phyloP scores from a whole-genome alignment of 1,284 basidiomycete genomes.

The Blastosporella zonata region DNA sequence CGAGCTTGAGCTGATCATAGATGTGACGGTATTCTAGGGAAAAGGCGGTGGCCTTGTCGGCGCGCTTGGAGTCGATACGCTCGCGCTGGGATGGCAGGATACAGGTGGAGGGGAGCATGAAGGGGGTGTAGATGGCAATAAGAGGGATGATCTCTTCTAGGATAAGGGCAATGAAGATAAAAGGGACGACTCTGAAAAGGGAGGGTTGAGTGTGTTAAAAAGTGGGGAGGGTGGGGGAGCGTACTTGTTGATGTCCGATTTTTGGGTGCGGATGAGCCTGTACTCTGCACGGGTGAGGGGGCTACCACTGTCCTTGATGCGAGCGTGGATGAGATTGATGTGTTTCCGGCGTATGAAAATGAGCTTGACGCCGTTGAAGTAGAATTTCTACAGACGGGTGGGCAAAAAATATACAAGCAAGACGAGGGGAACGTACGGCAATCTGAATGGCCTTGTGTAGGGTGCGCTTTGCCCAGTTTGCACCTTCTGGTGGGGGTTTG shows the following conservation, averaged over 20 bases:
- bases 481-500: conserved; percentile 57
- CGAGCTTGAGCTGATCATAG: conserved; percentile 32
- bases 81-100: conserved; percentile 80
- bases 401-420: background rate
- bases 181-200: conserved; percentile 70
- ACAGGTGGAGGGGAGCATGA: conserved; percentile 83
- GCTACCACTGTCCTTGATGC: conserved; percentile 53
- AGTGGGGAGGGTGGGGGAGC: conserved; percentile 20
- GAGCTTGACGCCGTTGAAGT: conserved; percentile 67
- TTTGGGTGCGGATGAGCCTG: conserved; percentile 62
- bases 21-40: conserved; percentile 31
- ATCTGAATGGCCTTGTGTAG: conserved; percentile 68
- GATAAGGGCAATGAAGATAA: conserved; percentile 71
- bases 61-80: conserved; percentile 62
- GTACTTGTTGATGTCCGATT: conserved; percentile 66
- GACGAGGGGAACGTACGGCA: conserved; percentile 44
- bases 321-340: conserved; percentile 48
- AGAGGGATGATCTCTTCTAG: conserved; percentile 83
- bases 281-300: conserved; percentile 62
- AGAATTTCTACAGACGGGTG: conserved; percentile 62
- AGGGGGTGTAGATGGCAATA: conserved; percentile 83
- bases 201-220: conserved; percentile 1
- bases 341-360: conserved; percentile 60
- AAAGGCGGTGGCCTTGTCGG: conserved; percentile 43
- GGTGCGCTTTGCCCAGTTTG: conserved; percentile 51